These are phyloP conservation scores for Mayamaea pseudoterrestris DNA, from an alignment of 108 stramenopile genomes.

Conservation along the genomic window DNA sequence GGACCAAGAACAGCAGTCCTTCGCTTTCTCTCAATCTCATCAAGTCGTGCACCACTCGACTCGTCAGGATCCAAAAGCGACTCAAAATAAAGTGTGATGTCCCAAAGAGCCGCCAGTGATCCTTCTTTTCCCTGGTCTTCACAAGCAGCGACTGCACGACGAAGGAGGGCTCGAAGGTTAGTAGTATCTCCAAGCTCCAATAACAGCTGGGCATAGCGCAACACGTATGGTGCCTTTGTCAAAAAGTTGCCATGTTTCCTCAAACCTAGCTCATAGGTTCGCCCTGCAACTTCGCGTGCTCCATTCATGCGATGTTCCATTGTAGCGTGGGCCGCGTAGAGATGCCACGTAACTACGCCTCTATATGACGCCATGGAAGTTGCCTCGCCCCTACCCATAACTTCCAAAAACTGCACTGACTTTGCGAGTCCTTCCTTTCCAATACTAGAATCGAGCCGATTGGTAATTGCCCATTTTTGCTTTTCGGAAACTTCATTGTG, in stretches of 20 bases:
- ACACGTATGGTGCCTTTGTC: constrained; percentile 56
- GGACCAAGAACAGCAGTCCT: constrained; percentile 63
- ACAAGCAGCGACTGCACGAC: constrained; percentile 70
- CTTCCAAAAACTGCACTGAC: no score
- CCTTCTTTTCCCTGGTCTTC: constrained; percentile 33
- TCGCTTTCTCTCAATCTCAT: constrained; percentile 56
- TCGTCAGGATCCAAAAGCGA: constrained; percentile 34
- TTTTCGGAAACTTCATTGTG: constrained; percentile 13
- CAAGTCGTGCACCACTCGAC: constrained; percentile 14
- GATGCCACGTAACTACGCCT: constrained; percentile 75
- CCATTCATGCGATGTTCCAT: constrained; percentile 71
- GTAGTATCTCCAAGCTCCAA: constrained; percentile 68
- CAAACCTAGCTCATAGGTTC: constrained; percentile 78
- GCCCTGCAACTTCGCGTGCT: constrained; percentile 64
- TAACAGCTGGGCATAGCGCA: constrained; percentile 71
- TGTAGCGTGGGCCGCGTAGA: constrained; percentile 69
- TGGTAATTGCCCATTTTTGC: constrained; percentile 56
- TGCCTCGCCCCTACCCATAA: no score
- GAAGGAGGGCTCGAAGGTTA: constrained; percentile 69
- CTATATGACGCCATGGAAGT: no score
- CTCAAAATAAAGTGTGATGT: constrained; percentile 81
- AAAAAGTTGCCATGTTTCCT: constrained; percentile 64
- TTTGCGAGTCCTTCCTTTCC: background rate
- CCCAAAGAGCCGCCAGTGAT: constrained; percentile 36
- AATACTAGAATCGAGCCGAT: constrained; percentile 35